These are phyloP conservation scores for Dioszegia crocea DNA, from an alignment of 768 basidiomycete genomes.

Conservation along the genomic window DNA sequence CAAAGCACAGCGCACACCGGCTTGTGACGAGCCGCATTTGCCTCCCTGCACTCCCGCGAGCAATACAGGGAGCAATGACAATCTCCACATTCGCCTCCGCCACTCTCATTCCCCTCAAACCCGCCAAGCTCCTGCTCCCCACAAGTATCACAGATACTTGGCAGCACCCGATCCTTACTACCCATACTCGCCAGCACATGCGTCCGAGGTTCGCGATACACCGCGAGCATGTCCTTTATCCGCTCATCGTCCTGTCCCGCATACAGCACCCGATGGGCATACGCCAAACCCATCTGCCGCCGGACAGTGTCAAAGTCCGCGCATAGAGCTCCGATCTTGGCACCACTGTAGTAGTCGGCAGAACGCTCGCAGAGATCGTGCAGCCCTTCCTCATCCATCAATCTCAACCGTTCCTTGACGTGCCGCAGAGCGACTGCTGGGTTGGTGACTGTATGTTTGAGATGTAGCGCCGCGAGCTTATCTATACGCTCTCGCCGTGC, in stretches of 20 bases:
- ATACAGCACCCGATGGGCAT: background rate
- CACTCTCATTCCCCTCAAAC: background rate
- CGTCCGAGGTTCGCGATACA: no score
- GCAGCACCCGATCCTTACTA: background rate
- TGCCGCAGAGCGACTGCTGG: background rate
- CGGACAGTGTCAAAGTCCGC: background rate
- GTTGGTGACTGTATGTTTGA: background rate
- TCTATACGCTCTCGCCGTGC: background rate
- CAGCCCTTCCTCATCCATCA: background rate
- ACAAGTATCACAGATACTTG: background rate
- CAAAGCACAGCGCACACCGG: background rate
- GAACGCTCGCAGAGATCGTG: background rate
- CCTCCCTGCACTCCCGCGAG: background rate
- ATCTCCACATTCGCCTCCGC: background rate
- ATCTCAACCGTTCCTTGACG: background rate
- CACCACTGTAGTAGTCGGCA: background rate
- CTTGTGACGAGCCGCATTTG: background rate
- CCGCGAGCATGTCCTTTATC: no score
- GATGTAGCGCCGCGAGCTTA: background rate
- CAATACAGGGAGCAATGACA: background rate
- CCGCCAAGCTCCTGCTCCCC: background rate
- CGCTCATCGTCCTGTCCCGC: background rate
- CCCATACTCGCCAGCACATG: no score
- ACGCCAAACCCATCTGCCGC: background rate
- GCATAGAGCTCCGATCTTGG: background rate